Evolutionary conservation across 306 rosid genomes (phyloP).

Genomic region (Trifolium fragiferum): DNA sequence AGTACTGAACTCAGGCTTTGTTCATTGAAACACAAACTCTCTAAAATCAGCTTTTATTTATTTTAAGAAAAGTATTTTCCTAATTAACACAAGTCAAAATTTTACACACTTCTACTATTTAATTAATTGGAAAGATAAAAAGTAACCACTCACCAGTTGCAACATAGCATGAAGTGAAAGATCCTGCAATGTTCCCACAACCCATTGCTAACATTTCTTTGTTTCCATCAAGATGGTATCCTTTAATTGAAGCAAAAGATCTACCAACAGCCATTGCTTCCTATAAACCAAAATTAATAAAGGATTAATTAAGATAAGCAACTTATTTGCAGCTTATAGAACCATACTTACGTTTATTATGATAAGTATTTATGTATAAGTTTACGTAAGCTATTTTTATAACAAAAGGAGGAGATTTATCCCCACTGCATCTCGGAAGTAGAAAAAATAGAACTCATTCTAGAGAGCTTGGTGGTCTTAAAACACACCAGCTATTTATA

Average conservation of each 20-base stretch:
- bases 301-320: too few species aligned
- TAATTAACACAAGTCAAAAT: background rate
- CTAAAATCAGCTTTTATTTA: background rate
- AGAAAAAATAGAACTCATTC: too few species aligned
- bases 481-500: too few species aligned
- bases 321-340: too few species aligned
- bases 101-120: background rate
- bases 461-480: too few species aligned
- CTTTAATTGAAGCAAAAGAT: slow-evolving; percentile 83
- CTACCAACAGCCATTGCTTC: slow-evolving; percentile 92
- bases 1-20: background rate
- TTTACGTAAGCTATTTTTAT: too few species aligned
- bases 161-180: slow-evolving; percentile 84
- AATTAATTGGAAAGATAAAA: background rate
- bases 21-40: background rate
- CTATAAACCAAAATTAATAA: slow-evolving; percentile 21
- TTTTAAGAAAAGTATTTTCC: background rate
- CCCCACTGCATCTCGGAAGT: too few species aligned
- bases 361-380: too few species aligned
- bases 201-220: slow-evolving; percentile 96
- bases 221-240: slow-evolving; percentile 91
- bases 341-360: background rate
- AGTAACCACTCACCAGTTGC: slow-evolving; percentile 67
- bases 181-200: slow-evolving; percentile 83
- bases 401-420: too few species aligned